Percentiles rank a stretch among this genome's conserved stretches.
Evolutionary conservation across 1,139 yeast species (phyloP).

Genomic region (Candida tropicalis): DNA sequence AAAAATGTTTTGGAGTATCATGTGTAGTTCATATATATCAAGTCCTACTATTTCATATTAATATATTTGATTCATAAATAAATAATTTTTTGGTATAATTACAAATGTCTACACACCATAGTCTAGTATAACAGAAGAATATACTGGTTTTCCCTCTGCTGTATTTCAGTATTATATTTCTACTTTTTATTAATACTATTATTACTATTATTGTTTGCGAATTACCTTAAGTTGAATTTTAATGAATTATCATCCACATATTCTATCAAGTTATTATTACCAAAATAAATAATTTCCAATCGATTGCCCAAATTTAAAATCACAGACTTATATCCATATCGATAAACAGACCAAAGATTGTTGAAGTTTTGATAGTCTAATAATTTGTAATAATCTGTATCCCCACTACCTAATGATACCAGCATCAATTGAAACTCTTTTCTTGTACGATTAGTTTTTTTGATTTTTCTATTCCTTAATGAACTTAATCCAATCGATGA

Average conservation of each 20-base stretch:
- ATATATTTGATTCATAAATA: too few species aligned
- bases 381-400: conserved; percentile 1
- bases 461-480: conserved; percentile 18
- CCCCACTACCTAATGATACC: conserved; percentile 29
- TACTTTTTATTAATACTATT: too few species aligned
- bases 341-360: background rate
- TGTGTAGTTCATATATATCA: too few species aligned
- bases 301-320: conserved; percentile 73
- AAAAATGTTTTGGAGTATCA: too few species aligned
- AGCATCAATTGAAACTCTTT: conserved; percentile 41
- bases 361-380: background rate
- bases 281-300: conserved; percentile 72
- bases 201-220: too few species aligned
- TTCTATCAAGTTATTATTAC: conserved; percentile 54
- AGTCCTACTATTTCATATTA: too few species aligned
- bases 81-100: too few species aligned
- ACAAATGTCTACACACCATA: too few species aligned
- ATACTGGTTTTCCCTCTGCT: too few species aligned
- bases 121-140: too few species aligned
- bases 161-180: too few species aligned
- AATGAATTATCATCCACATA: conserved; percentile 7
- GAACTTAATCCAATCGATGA: conserved; percentile 23
- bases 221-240: conserved; percentile 4
- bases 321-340: conserved; percentile 78
- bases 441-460: background rate